These are phyloP conservation scores for Senecio squalidus DNA, from an alignment of 140 eudicot genomes.

Conservation along the genomic window DNA sequence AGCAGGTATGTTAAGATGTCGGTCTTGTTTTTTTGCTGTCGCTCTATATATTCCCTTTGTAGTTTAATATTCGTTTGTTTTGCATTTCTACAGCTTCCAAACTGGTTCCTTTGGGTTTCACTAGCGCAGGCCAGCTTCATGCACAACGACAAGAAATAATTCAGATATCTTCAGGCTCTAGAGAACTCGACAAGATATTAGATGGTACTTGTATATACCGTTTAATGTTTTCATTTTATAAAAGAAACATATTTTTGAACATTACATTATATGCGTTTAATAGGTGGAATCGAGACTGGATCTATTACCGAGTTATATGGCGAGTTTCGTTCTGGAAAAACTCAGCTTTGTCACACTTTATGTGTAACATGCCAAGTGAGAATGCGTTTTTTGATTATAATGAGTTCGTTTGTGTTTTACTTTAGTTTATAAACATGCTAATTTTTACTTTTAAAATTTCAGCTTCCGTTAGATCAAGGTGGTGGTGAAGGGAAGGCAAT, in stretches of 20 bases:
- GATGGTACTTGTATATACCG: slow-evolving; percentile 42
- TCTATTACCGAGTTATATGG: slow-evolving; percentile 91
- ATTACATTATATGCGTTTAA: not conserved
- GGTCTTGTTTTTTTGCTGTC: slow-evolving; percentile 1
- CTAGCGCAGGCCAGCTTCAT: slow-evolving; percentile 89
- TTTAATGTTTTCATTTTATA: not conserved
- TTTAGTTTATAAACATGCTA: not conserved
- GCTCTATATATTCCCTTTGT: not conserved
- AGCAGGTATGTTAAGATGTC: slow-evolving; percentile 59
- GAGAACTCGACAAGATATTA: slow-evolving; percentile 84
- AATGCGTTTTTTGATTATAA: not conserved
- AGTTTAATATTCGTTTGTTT: not conserved
- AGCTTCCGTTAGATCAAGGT: slow-evolving; percentile 97
- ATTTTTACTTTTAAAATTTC: slow-evolving; percentile 9
- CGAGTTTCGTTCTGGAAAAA: slow-evolving; percentile 91
- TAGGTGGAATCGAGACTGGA: slow-evolving; percentile 94
- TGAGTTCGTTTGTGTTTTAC: not conserved
- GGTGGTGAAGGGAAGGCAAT: slow-evolving; percentile 99
- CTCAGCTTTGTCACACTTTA: slow-evolving; percentile 92
- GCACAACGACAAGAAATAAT: slow-evolving; percentile 85
- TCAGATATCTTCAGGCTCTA: slow-evolving; percentile 88
- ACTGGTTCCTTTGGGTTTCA: slow-evolving; percentile 92
- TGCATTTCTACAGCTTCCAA: slow-evolving; percentile 66
- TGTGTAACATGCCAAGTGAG: slow-evolving; percentile 93
- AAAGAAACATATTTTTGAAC: not conserved